phyloP scores from a whole-genome alignment of 768 basidiomycete genomes.

The Lanmaoa rubissima region DNA sequence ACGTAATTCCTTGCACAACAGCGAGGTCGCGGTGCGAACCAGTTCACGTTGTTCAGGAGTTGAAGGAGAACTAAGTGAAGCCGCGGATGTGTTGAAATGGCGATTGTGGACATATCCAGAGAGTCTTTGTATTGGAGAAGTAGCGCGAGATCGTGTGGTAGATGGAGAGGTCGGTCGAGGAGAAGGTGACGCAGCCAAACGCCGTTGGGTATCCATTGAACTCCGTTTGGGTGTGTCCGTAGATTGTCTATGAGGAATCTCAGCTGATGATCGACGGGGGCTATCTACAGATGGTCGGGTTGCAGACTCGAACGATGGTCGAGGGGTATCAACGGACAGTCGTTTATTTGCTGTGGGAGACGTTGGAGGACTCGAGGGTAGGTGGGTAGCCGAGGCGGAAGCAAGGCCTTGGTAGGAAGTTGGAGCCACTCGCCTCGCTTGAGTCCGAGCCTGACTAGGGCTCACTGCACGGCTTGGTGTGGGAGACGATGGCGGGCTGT shows the following conservation, averaged over 20 bases:
- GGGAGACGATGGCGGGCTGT: conserved; percentile 40
- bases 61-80: conserved; percentile 47
- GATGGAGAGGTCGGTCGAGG: conserved; percentile 44
- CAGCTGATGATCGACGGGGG: conserved; percentile 39
- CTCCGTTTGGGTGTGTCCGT: conserved; percentile 16
- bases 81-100: conserved; percentile 57
- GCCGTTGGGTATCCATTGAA: conserved; percentile 27
- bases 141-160: conserved; percentile 41
- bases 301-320: conserved; percentile 13
- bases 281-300: conserved; percentile 28
- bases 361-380: conserved; percentile 38
- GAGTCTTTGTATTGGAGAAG: conserved; percentile 45
- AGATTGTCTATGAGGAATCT: conserved; percentile 36
- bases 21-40: conserved; percentile 60
- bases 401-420: conserved; percentile 40
- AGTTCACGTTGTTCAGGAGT: conserved; percentile 64
- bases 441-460: conserved; percentile 44
- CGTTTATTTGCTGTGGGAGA: conserved; percentile 32
- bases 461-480: conserved; percentile 38
- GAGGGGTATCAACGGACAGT: conserved; percentile 24
- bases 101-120: conserved; percentile 49
- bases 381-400: conserved; percentile 51
- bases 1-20: conserved; percentile 65
- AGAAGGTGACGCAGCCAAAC: conserved; percentile 27
- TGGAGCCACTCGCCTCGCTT: conserved; percentile 40